Evolutionary conservation across 495 filamentous ascomycete genomes (phyloP), one percentile per base, ranked within the genome.

Genomic region (Penicillium mononematosum): DNA sequence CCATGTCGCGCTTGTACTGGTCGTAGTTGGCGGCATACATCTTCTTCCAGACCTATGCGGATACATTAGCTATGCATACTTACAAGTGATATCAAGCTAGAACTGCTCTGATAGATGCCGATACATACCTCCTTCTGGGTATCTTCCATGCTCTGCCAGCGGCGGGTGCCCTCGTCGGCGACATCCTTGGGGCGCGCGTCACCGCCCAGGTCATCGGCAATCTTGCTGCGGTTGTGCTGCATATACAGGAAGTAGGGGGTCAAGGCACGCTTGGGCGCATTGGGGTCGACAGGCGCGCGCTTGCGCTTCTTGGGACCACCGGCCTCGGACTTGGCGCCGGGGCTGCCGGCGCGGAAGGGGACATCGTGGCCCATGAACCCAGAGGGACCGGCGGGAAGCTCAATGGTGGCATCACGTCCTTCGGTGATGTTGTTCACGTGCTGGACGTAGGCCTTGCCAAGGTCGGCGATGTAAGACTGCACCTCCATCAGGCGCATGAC

Each of bases 201-300:
- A 3, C 79, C 65, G 12, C 88, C 90, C 19, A 98, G 78, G 56
- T 96, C 91, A 8, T 75, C 78, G 24, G 85, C 85, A 59, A 98
- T 92, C 65, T 83, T 82, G 19, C 81, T 73, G 27, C 94, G 88
- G 44, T 90, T 91, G 34, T 85, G 84, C 63, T 94, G 85, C 79
- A 94, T 90, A 77, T 89, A 98, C 34, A 97, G 77, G 78, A 98
- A 96, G 75, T 91, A 97, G 0, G 94, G 91, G 17, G 94, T 97
- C 59, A 96, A 70, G 20, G 94, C 91, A 17, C 92, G 84, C 81
- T 96, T 96, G 49, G 94, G 94, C 12, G 92, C 91, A 69, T 96
- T 95, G 56, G 93, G 93, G 70, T 98, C 95, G 61, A 86, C 88
- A 42, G 75, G 73, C 16, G 82, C 85, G 58, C 89, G 87, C 84